phyloP scores from a whole-genome alignment of 2,329 filamentous ascomycete species.

The Aspergillus thermomutatus region DNA sequence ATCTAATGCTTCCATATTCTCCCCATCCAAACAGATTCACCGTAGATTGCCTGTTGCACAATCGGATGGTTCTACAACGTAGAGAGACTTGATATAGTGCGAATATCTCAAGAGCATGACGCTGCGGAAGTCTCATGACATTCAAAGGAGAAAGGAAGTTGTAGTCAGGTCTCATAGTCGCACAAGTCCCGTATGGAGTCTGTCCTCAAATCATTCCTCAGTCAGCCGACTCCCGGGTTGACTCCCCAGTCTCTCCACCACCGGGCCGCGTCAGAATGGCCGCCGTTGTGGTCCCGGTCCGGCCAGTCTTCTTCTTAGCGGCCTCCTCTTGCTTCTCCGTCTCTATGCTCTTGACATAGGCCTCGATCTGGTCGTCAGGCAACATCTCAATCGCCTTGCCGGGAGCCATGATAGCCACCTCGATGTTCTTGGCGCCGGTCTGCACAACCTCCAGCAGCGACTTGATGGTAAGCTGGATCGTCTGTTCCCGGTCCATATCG shows the following conservation, averaged over 20 bases:
- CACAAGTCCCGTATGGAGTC: slow-evolving; percentile 8
- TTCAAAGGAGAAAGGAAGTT: slow-evolving; percentile 12
- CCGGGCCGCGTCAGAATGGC: slow-evolving; percentile 67
- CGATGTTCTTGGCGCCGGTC: slow-evolving; percentile 98
- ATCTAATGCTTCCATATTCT: slow-evolving; percentile 20
- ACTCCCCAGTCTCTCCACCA: slow-evolving; percentile 32
- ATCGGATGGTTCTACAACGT: neutral
- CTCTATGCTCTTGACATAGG: slow-evolving; percentile 98
- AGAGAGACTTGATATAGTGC: neutral
- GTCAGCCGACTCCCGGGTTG: slow-evolving; percentile 17
- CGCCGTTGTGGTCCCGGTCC: slow-evolving; percentile 48
- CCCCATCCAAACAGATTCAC: neutral
- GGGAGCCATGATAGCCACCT: slow-evolving; percentile 97
- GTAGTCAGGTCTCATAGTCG: slow-evolving; percentile 21
- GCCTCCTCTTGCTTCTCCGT: slow-evolving; percentile 99
- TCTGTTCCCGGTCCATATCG: slow-evolving; percentile 92
- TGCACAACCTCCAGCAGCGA: slow-evolving; percentile 97
- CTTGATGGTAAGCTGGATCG: slow-evolving; percentile 96
- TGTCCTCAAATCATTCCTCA: slow-evolving; percentile 11
- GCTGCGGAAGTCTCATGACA: slow-evolving; percentile 6
- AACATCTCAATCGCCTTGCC: slow-evolving; percentile 90
- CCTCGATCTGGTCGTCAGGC: slow-evolving; percentile 91
- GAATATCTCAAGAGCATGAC: neutral
- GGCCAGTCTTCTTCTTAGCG: slow-evolving; percentile 87
- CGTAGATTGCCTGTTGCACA: neutral